A percentile compares a stretch with the other conserved stretches of the same genome.
Evolutionary conservation across 2,329 filamentous ascomycete species (phyloP).

Genomic region (Akanthomyces muscarius): DNA sequence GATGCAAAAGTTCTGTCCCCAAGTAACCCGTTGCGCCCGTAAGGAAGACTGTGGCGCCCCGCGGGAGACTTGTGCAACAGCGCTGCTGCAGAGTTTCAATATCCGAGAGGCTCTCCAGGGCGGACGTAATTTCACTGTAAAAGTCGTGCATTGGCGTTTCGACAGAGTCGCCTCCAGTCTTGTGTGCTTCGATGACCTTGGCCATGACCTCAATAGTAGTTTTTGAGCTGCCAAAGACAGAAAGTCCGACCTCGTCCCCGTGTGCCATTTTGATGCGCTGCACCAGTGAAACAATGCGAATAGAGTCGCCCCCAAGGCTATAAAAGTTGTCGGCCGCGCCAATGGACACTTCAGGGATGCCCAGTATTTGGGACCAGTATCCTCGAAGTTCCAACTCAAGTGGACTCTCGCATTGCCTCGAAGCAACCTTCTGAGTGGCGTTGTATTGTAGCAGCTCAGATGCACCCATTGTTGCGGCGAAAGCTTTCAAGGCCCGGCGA

Average conservation of each 20-base stretch:
- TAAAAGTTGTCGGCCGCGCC: conserved; percentile 23
- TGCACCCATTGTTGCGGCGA: background rate
- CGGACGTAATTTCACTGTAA: background rate
- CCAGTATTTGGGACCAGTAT: conserved; percentile 17
- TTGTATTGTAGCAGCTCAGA: background rate
- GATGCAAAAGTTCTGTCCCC: conserved; percentile 70
- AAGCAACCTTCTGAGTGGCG: background rate
- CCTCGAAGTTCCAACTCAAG: conserved; percentile 10
- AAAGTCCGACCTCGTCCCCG: background rate
- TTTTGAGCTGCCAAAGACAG: conserved; percentile 1
- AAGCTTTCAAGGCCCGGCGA: background rate
- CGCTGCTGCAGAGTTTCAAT: conserved; percentile 10
- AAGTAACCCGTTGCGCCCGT: conserved; percentile 76
- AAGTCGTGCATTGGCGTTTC: background rate
- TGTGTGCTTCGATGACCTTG: background rate
- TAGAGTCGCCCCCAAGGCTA: conserved; percentile 23
- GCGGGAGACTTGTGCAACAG: conserved; percentile 21
- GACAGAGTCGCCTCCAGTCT: background rate
- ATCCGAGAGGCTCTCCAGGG: background rate
- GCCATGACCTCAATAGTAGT: background rate
- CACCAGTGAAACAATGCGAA: conserved; percentile 21
- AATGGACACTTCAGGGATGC: conserved; percentile 17
- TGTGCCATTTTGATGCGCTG: conserved; percentile 9
- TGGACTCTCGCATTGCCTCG: background rate
- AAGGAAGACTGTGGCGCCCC: conserved; percentile 59